A percentile compares a stretch with the other conserved stretches of the same genome.
These are phyloP conservation scores for Populus trichocarpa DNA, from an alignment of 441 rosid species.

Conservation along the genomic window DNA sequence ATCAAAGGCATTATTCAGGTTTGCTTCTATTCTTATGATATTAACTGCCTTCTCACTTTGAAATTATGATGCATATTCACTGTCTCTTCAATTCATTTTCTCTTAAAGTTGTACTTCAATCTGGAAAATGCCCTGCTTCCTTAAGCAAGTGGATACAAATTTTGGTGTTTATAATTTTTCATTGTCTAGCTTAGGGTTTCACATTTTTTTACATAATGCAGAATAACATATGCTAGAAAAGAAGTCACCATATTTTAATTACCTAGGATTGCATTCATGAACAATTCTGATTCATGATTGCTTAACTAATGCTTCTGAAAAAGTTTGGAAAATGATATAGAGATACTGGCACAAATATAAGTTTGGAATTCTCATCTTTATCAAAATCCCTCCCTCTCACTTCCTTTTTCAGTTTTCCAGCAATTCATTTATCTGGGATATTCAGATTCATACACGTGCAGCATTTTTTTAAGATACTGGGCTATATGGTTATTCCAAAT, in stretches of 20 bases:
- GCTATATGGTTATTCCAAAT: neutral
- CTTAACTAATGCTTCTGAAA: neutral
- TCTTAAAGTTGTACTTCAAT: neutral
- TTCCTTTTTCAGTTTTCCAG: neutral
- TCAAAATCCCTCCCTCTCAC: neutral
- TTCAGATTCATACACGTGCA: neutral
- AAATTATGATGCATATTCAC: neutral
- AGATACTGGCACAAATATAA: neutral
- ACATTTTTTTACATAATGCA: neutral
- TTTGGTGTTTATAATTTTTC: slow-evolving; percentile 3
- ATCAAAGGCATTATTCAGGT: slow-evolving; percentile 98
- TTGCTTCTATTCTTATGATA: slow-evolving; percentile 14
- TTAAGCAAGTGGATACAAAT: neutral
- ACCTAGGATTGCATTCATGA: neutral
- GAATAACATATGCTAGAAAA: neutral
- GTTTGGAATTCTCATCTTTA: neutral
- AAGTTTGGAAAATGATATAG: neutral
- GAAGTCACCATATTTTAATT: neutral
- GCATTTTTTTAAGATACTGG: neutral
- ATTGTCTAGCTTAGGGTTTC: neutral
- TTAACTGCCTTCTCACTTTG: neutral
- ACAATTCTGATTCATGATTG: neutral
- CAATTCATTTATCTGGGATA: no score
- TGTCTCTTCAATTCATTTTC: neutral
- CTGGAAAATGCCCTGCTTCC: neutral